A percentile compares a stretch with the other conserved stretches of the same genome.
Evolutionary conservation across 352 stramenopile species (phyloP).

Genomic region (Globisporangium spiculum): DNA sequence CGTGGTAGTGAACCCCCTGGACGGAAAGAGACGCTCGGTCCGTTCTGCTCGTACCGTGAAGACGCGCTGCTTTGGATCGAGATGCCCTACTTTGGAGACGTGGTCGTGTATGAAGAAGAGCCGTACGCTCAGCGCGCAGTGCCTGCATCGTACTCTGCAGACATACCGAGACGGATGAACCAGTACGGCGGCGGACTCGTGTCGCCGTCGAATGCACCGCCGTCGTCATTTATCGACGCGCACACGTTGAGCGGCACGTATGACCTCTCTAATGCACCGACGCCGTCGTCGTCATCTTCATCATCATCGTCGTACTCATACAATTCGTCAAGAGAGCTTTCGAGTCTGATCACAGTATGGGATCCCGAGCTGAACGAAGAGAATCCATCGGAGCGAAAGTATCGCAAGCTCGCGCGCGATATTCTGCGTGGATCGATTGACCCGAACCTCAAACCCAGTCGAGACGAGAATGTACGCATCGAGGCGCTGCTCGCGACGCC

Average conservation of each 20-base stretch:
- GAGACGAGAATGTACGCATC: constrained; percentile 91
- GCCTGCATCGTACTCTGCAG: constrained; percentile 48
- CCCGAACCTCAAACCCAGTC: constrained; percentile 96
- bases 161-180: constrained; percentile 42
- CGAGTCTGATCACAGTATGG: constrained; percentile 74
- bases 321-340: constrained; percentile 32
- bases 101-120: constrained; percentile 92
- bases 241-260: constrained; percentile 51
- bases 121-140: constrained; percentile 79
- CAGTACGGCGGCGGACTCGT: constrained; percentile 26
- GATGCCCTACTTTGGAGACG: constrained; percentile 90
- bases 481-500: constrained; percentile 91
- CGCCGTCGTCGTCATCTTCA: constrained; percentile 14
- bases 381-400: constrained; percentile 96
- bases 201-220: constrained; percentile 13
- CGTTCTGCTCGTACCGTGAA: constrained; percentile 80
- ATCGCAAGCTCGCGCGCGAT: constrained; percentile 96
- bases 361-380: constrained; percentile 86
- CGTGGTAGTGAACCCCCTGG: constrained; percentile 72
- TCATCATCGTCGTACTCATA: constrained; percentile 17
- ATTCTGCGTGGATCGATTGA: constrained; percentile 96
- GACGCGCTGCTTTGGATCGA: constrained; percentile 85
- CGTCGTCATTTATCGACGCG: constrained; percentile 31
- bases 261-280: constrained; percentile 22
- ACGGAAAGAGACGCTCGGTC: constrained; percentile 60